Evolutionary conservation across 208 protist genomes (phyloP).

Genomic region (Acanthamoeba castellanii): DNA sequence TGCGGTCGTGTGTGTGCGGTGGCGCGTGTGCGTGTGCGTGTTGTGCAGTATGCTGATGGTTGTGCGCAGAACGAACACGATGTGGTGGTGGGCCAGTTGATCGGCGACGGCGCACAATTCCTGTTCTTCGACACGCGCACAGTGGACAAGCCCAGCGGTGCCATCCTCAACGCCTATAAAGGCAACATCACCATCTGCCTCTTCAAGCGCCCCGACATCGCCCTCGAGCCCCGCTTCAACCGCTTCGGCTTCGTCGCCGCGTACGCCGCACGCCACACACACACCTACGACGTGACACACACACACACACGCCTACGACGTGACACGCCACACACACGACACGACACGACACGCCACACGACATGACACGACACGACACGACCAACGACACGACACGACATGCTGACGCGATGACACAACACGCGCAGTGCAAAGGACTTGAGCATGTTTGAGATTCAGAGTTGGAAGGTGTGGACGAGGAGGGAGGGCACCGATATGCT

Average conservation of each 20-base stretch:
- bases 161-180: neutral
- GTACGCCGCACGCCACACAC: neutral
- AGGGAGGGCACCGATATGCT: neutral
- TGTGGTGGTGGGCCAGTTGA: constrained; percentile 30
- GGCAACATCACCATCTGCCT: constrained; percentile 41
- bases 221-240: neutral
- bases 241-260: neutral
- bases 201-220: constrained; percentile 25
- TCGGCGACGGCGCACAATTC: constrained; percentile 37
- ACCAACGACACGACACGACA: neutral
- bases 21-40: neutral
- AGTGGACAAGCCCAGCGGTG: neutral
- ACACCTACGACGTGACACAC: too few relatives aligned
- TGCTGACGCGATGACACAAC: neutral
- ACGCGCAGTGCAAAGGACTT: neutral
- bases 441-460: neutral
- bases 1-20: neutral
- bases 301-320: too few relatives aligned
- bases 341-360: neutral
- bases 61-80: neutral
- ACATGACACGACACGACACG: neutral
- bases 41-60: neutral
- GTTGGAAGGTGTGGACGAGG: constrained; percentile 22
- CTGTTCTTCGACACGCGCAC: neutral
- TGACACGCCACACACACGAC: too few relatives aligned